phyloP scores from a whole-genome alignment of 1,284 basidiomycete species.

The Pisolithus thermaeus region DNA sequence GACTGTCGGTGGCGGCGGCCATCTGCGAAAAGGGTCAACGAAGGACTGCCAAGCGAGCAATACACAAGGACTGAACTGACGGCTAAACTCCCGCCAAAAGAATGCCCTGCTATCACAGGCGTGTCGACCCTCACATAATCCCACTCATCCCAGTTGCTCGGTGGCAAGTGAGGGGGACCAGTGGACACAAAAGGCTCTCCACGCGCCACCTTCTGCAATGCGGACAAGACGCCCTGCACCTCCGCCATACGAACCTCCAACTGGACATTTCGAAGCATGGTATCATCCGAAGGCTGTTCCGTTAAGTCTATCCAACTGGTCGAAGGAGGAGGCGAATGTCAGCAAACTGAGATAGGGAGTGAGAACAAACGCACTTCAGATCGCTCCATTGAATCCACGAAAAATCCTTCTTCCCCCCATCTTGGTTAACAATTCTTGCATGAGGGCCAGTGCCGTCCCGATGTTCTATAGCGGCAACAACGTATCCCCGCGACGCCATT shows the following conservation, averaged over 20 bases:
- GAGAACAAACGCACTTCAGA: constrained; percentile 20
- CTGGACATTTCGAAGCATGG: constrained; percentile 36
- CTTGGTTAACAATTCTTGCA: constrained; percentile 28
- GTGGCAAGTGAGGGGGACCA: neutral
- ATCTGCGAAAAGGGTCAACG: constrained; percentile 10
- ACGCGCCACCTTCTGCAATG: constrained; percentile 21
- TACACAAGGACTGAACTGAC: constrained; percentile 16
- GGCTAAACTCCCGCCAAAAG: constrained; percentile 30
- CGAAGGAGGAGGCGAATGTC: neutral
- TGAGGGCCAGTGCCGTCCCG: constrained; percentile 40
- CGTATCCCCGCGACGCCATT: constrained; percentile 35
- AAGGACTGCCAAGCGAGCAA: neutral
- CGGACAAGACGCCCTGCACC: constrained; percentile 30
- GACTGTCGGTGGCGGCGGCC: constrained; percentile 19
- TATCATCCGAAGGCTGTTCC: constrained; percentile 33
- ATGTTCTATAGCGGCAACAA: constrained; percentile 44
- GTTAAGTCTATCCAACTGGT: constrained; percentile 26
- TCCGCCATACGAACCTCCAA: constrained; percentile 38
- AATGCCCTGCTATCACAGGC: constrained; percentile 31
- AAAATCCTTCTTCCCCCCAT: constrained; percentile 26
- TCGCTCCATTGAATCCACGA: constrained; percentile 33
- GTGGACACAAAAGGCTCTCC: neutral
- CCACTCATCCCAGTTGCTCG: constrained; percentile 18
- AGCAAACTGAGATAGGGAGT: neutral
- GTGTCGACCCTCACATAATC: constrained; percentile 14